A percentile compares a stretch with the other conserved stretches of the same genome.
phyloP scores from a whole-genome alignment of 371 early-diverging fungal genomes.

The Mucor mucedo region DNA sequence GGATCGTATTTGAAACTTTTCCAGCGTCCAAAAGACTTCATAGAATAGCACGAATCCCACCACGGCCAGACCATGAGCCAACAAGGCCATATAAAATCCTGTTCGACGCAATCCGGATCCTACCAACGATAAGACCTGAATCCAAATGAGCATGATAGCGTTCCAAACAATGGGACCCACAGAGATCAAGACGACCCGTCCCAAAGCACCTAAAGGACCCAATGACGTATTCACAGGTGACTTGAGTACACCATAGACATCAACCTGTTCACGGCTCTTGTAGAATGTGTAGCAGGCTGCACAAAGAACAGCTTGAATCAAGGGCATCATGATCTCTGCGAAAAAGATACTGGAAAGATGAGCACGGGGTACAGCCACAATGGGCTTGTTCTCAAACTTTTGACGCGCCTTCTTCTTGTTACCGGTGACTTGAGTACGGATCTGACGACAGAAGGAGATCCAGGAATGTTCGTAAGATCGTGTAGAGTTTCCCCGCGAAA shows the following conservation, averaged over 20 bases:
- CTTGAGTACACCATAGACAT: slow-evolving; percentile 28
- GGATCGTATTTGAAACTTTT: slow-evolving; percentile 63
- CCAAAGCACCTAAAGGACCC: slow-evolving; percentile 27
- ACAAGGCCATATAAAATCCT: slow-evolving; percentile 68
- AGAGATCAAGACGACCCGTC: slow-evolving; percentile 65
- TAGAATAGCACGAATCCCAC: slow-evolving; percentile 64
- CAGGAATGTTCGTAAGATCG: slow-evolving; percentile 74
- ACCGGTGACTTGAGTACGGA: slow-evolving; percentile 78
- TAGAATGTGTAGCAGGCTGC: slow-evolving; percentile 69
- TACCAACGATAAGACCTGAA: slow-evolving; percentile 71
- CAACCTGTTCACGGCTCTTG: slow-evolving; percentile 42
- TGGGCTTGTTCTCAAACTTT: slow-evolving; percentile 54
- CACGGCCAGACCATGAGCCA: slow-evolving; percentile 68
- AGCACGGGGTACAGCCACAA: slow-evolving; percentile 71
- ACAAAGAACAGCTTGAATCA: slow-evolving; percentile 69
- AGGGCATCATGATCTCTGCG: slow-evolving; percentile 77
- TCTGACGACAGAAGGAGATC: slow-evolving; percentile 79
- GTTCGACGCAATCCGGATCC: slow-evolving; percentile 61
- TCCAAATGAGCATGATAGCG: slow-evolving; percentile 60
- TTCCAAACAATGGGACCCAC: slow-evolving; percentile 76
- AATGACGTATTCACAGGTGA: slow-evolving; percentile 19
- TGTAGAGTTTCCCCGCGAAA: slow-evolving; percentile 74
- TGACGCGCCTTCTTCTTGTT: slow-evolving; percentile 34
- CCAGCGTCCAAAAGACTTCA: slow-evolving; percentile 72
- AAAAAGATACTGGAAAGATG: slow-evolving; percentile 71